These are phyloP conservation scores for Globisporangium irregulare DNA, from an alignment of 352 stramenopile genomes.

Conservation along the genomic window DNA sequence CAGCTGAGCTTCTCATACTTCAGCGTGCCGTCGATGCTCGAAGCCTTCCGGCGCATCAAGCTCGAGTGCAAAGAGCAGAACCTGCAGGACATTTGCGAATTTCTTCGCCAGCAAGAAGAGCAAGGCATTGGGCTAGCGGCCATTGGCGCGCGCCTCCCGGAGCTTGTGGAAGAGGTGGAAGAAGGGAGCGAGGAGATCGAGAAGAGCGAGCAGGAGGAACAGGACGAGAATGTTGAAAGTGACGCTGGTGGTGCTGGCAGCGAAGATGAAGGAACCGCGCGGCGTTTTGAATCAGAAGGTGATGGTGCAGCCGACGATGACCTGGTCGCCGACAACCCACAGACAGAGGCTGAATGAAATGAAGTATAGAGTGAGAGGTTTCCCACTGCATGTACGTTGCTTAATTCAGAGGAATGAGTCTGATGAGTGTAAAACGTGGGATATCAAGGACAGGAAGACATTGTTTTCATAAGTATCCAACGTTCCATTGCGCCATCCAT, in stretches of 20 bases:
- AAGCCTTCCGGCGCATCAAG: slow-evolving; percentile 43
- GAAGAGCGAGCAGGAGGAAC: neutral
- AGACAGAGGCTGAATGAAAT: neutral
- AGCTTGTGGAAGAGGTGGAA: slow-evolving; percentile 26
- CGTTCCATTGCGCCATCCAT: too few species aligned
- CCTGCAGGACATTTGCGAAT: slow-evolving; percentile 17
- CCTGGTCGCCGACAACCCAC: neutral
- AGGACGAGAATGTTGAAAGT: neutral
- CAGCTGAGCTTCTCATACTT: slow-evolving; percentile 44
- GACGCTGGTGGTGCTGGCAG: neutral
- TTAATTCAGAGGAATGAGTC: too few species aligned
- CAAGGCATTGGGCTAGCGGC: slow-evolving; percentile 12
- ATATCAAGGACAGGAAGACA: neutral
- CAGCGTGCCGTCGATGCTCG: slow-evolving; percentile 49
- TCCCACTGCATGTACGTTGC: neutral
- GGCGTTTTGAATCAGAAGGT: neutral
- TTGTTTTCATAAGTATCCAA: too few species aligned
- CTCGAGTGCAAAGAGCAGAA: slow-evolving; percentile 14
- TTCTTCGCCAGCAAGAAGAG: slow-evolving; percentile 21
- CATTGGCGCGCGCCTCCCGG: slow-evolving; percentile 20
- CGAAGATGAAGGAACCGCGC: neutral
- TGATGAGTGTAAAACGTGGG: neutral
- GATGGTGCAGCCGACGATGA: neutral
- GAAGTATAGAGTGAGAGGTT: neutral
- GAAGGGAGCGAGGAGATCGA: slow-evolving; percentile 9